Evolutionary conservation across 345 rosid species (phyloP), one percentile per base, ranked within the genome.

Genomic region (Cochlearia excelsa): DNA sequence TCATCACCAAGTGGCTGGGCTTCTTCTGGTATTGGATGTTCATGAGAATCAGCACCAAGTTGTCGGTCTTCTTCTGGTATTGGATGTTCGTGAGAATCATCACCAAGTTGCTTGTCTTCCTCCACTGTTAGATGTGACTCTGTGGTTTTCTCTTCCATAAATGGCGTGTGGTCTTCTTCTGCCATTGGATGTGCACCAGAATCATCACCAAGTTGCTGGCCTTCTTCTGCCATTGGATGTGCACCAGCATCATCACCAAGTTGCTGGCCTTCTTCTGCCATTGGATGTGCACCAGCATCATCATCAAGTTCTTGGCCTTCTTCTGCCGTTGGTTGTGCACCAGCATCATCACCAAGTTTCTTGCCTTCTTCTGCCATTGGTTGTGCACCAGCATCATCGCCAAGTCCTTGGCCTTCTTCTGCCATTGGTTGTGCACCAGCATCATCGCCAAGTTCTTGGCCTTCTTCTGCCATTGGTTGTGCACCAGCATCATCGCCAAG

Each of bases 141-240:
- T 16, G 23, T 16, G 23, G 23, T 16, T 16, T 16, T 16, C 23
- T 69, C 67, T 3, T 37, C 57, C 30, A 50, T 40, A 41, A 11
- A 61, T 9, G 28, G 4, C 39, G 39, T n/a, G 46, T 61, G 8
- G 31, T 61, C 62, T 35, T 81, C 86, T 3, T 76, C 78, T 33
- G 64, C 50, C 54, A 35, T 69, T 38, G 46, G 56, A 66, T 51
- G 47, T 44, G 42, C 66, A 59, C 59, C 54, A 45, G 52, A 52
- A 52, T 52, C 66, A 45, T 68, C 59, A 51, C 60, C 53, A 51
- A 8, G 49, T 59, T 52, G 48, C 67, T 72, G 69, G 54, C 45
- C 60, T 34, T 70, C 75, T 5, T 55, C 69, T 38, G 35, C 4
- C 6, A 23, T 26, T 9, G 3, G 1, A 16, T 46, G 49, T 55